A percentile compares a stretch with the other conserved stretches of the same genome.
Evolutionary conservation across 352 stramenopile genomes (phyloP).

Genomic region (Phytopythium litorale): DNA sequence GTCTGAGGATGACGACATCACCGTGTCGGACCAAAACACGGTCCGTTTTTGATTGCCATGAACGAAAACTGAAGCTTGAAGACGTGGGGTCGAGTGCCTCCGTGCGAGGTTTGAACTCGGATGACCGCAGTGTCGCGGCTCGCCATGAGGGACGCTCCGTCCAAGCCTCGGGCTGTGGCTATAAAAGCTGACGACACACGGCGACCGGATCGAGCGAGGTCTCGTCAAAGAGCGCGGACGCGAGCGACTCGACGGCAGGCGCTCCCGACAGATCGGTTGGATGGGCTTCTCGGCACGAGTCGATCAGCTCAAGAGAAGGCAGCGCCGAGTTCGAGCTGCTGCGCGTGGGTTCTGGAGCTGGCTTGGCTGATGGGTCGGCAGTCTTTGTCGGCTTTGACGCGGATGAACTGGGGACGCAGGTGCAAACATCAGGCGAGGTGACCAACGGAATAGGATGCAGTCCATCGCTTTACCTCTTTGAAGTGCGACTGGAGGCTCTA

Average conservation of each 20-base stretch:
- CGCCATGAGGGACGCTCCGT: not conserved
- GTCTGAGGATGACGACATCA: not conserved
- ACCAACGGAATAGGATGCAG: not conserved
- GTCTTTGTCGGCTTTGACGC: not conserved
- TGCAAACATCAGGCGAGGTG: not conserved
- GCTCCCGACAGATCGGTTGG: constrained; percentile 1
- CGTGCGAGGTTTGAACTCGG: too few species aligned
- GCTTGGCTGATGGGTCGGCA: not conserved
- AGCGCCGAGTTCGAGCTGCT: constrained; percentile 7
- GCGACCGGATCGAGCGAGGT: not conserved
- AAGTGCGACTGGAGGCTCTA: not conserved
- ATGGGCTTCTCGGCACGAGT: constrained; percentile 9
- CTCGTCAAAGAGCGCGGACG: constrained; percentile 3
- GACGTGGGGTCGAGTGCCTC: too few species aligned
- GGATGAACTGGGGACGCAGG: not conserved
- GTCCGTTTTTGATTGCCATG: too few species aligned
- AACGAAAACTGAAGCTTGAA: too few species aligned
- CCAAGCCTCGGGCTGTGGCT: not conserved
- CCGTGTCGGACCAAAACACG: not conserved
- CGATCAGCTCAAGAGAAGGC: constrained; percentile 20
- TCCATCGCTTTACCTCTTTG: not conserved
- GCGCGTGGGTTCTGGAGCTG: constrained; percentile 5
- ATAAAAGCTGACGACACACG: not conserved
- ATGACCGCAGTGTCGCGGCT: not conserved
- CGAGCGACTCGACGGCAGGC: constrained; percentile 3